These are phyloP conservation scores for Lasiodiplodia theobromae DNA, from an alignment of 2,329 filamentous ascomycete genomes.

Conservation along the genomic window DNA sequence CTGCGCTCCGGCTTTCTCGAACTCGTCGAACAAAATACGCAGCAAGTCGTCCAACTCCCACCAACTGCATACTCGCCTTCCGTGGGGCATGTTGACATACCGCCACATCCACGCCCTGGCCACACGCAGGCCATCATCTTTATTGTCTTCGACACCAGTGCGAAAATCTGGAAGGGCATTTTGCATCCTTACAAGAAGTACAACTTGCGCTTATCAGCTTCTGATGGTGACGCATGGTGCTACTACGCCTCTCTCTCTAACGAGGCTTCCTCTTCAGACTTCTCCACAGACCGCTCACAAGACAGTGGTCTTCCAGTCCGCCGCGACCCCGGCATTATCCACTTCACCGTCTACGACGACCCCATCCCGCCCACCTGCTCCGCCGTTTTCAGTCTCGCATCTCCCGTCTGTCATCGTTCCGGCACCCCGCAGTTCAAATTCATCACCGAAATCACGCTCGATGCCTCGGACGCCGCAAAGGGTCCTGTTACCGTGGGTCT, in stretches of 20 bases:
- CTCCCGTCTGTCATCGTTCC: constrained; percentile 41
- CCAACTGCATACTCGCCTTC: neutral
- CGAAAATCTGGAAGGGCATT: neutral
- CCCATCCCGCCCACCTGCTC: neutral
- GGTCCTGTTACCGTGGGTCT: neutral
- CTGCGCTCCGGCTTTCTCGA: neutral
- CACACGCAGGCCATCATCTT: no score
- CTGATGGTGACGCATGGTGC: neutral
- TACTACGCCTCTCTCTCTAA: neutral
- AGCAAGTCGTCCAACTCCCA: neutral
- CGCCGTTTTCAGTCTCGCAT: constrained; percentile 50
- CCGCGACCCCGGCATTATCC: neutral
- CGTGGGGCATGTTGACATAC: neutral
- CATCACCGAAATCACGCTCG: neutral
- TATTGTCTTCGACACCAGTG: neutral
- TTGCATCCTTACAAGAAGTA: neutral
- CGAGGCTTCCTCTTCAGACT: no score
- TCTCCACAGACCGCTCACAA: neutral
- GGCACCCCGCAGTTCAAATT: neutral
- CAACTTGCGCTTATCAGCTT: neutral
- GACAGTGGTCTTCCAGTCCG: neutral
- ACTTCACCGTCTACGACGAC: neutral
- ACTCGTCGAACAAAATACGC: neutral
- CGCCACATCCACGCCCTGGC: neutral
- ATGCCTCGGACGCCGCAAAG: neutral